Base-by-base conservation (phyloP, 2,329 filamentous ascomycete genomes). In the Arthrobotrys sphaeroides region DNA sequence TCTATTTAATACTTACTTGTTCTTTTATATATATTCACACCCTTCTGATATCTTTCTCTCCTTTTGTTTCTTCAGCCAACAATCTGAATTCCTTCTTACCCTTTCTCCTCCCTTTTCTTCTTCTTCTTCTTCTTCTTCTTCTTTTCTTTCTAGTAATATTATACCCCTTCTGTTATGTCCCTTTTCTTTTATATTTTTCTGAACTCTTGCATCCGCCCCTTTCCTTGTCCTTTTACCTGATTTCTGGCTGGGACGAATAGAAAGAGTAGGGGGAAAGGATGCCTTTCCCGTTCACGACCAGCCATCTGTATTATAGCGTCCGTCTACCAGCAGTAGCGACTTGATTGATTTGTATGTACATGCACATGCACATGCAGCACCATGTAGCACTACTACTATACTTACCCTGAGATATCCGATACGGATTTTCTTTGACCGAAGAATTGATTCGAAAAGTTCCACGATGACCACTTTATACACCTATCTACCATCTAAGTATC, bases 111-210 rank as follows among this genome's bases (percentile, higher is more conserved):
- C 40, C 36, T 45, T 40, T 65, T 38, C 13, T 28, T 55, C 36
- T 28, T 55, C 20, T 26, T 26, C 6, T 42, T 38, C 28, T 5
- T 36, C 33, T 42, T 60, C 43, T 53, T 60, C 20, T 57, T 28
- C 20, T 36, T 43, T 42, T 36, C 16, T 18, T 62, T 60, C 10
- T 40, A 70, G 43, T 70, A 62, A 36, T 70, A 70, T 55, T 55
- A 55, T 70, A 70, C 66, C 66, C 65, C 66, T 70, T 70, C 43
- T 70, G 55, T 62, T 68, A 60, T 43, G 22, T 45, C 53, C 51
- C 36, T 53, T 33, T 57, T 49, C 33, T 24, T 42, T 28, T 61
- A 45, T 53, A 47, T 38, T 16, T 55, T 55, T 55, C 51, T 7
- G 31, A 55, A 31, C 18, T 36, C 38, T 31, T 55, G 18, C 36